These are phyloP conservation scores for Paragyromitra xinjiangensis DNA, from an alignment of 495 filamentous ascomycete species.

Conservation along the genomic window DNA sequence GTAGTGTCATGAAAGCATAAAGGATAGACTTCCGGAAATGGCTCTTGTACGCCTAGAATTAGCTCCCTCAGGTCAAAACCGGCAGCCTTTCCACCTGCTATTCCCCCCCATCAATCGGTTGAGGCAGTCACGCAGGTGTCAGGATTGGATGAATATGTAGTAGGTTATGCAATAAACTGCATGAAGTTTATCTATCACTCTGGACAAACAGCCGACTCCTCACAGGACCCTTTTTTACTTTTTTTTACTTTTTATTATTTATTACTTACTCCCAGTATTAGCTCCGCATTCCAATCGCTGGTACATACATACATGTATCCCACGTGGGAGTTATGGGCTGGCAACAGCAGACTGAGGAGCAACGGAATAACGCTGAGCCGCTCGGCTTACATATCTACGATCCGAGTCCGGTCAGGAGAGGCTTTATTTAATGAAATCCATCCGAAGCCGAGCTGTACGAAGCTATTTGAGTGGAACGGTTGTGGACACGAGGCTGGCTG, in stretches of 20 bases:
- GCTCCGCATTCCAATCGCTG: neutral
- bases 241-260: neutral
- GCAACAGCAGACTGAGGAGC: conserved; percentile 3
- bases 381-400: conserved; percentile 7
- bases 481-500: conserved; percentile 21
- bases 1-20: too few species aligned
- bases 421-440: conserved; percentile 28
- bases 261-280: conserved; percentile 6
- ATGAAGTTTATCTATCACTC: conserved; percentile 23
- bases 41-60: too few species aligned
- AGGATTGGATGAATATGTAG: neutral
- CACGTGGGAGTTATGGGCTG: conserved; percentile 14
- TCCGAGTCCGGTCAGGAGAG: conserved; percentile 9
- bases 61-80: too few species aligned
- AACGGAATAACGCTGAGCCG: conserved; percentile 14
- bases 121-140: neutral
- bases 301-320: neutral
- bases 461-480: conserved; percentile 1
- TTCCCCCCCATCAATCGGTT: too few species aligned
- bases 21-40: too few species aligned
- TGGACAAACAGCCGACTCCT: conserved; percentile 2
- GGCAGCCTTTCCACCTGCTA: too few species aligned
- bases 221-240: conserved; percentile 17
- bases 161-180: conserved; percentile 6
- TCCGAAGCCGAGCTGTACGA: conserved; percentile 20